Conservation (phyloP, 2,329 filamentous ascomycete genomes). For the Penicillium italicum region DNA sequence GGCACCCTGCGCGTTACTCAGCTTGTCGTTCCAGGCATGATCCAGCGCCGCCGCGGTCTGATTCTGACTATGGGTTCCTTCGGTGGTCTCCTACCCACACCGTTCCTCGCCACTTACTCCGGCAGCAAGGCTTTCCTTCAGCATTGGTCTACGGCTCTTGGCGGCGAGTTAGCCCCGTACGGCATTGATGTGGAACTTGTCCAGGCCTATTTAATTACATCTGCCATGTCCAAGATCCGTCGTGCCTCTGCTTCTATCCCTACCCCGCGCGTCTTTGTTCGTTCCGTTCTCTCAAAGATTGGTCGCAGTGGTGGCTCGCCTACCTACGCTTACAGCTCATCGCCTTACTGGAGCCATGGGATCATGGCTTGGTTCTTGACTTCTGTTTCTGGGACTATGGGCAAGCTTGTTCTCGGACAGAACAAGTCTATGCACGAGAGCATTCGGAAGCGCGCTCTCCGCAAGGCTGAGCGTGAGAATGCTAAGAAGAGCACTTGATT, state of each 20-base stretch:
- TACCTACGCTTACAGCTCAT: conserved; percentile 75
- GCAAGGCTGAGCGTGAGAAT: conserved; percentile 80
- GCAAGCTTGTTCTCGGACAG: conserved; percentile 53
- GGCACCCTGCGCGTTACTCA: conserved; percentile 87
- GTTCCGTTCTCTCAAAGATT: conserved; percentile 72
- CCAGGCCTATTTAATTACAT: conserved; percentile 88
- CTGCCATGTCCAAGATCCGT: conserved; percentile 95
- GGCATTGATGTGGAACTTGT: conserved; percentile 89
- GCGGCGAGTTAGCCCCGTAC: conserved; percentile 73
- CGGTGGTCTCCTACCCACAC: conserved; percentile 85
- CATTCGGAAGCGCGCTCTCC: conserved; percentile 76
- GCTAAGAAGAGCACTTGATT: conserved; percentile 42
- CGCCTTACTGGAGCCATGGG: conserved; percentile 89
- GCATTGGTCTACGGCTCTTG: conserved; percentile 86
- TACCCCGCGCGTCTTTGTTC: conserved; percentile 77
- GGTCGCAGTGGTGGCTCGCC: conserved; percentile 74
- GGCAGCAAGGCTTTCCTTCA: conserved; percentile 98
- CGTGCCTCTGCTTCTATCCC: conserved; percentile 74
- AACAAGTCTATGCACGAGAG: conserved; percentile 73
- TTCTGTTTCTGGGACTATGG: conserved; percentile 58
- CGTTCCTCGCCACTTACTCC: conserved; percentile 90
- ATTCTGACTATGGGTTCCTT: conserved; percentile 98
- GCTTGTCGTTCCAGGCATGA: conserved; percentile 78
- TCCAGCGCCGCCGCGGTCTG: conserved; percentile 76
- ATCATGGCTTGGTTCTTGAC: conserved; percentile 79